Evolutionary conservation across 345 rosid species (phyloP).

Genomic region (Dimocarpus longan): DNA sequence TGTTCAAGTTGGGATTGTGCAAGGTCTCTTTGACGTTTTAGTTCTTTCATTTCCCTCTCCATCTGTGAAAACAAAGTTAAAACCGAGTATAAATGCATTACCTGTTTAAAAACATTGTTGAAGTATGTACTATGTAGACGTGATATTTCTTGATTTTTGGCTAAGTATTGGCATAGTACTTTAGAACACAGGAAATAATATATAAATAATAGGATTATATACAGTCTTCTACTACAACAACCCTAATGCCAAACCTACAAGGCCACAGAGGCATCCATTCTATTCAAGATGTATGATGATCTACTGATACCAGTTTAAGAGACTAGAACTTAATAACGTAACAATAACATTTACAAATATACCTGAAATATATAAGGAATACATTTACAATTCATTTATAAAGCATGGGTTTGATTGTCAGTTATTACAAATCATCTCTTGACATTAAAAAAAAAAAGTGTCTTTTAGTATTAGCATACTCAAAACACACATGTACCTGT

Average conservation of each 20-base stretch:
- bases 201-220: background rate
- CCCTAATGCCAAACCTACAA: background rate
- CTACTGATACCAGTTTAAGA: background rate
- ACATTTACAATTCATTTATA: background rate
- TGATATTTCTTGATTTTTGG: background rate
- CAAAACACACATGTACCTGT: constrained; percentile 49
- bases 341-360: background rate
- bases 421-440: background rate
- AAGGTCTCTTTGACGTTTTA: constrained; percentile 92
- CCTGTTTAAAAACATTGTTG: background rate
- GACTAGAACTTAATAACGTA: background rate
- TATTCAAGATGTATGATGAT: background rate
- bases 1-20: constrained; percentile 77
- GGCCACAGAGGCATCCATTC: background rate
- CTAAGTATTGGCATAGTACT: background rate
- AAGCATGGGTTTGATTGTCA: background rate
- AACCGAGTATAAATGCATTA: background rate
- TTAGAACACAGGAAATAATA: background rate
- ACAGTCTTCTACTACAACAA: background rate
- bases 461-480: background rate
- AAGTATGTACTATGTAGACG: background rate
- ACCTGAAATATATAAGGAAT: background rate
- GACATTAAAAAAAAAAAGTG: constrained; percentile 1
- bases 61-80: constrained; percentile 47
- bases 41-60: constrained; percentile 85